These are phyloP conservation scores for Leccinum angustisporum DNA, from an alignment of 1,284 basidiomycete species.

Conservation along the genomic window DNA sequence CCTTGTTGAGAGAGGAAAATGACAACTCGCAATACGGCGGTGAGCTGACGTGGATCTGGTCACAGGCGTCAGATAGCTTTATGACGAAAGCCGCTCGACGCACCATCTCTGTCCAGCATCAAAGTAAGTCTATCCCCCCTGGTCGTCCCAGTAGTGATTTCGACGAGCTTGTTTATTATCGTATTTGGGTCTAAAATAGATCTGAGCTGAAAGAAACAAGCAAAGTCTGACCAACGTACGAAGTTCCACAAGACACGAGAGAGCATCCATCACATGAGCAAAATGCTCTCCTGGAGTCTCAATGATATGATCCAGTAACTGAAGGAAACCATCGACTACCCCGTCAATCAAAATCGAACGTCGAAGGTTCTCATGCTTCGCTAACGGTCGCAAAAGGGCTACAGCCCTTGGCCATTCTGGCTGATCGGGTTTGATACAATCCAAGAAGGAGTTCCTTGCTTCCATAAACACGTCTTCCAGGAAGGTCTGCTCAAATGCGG, in stretches of 20 bases:
- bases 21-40: background rate
- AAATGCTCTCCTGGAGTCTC: slow-evolving; percentile 13
- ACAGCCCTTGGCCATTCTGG: slow-evolving; percentile 19
- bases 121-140: slow-evolving; percentile 8
- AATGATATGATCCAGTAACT: slow-evolving; percentile 10
- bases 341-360: slow-evolving; percentile 1
- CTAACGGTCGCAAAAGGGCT: slow-evolving; percentile 15
- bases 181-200: slow-evolving; percentile 7
- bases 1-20: background rate
- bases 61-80: background rate
- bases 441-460: slow-evolving; percentile 9
- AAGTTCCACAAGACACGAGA: slow-evolving; percentile 14
- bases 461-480: slow-evolving; percentile 11
- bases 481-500: slow-evolving; percentile 3
- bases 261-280: slow-evolving; percentile 18
- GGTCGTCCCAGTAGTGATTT: background rate
- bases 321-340: slow-evolving; percentile 13
- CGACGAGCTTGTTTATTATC: slow-evolving; percentile 9
- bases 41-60: background rate
- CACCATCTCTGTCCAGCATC: slow-evolving; percentile 14
- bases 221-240: background rate
- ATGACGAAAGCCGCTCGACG: background rate
- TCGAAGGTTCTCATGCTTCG: slow-evolving; percentile 12
- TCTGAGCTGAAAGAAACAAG: background rate
- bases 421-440: slow-evolving; percentile 11